Percentiles rank a stretch among this genome's conserved stretches.
phyloP scores from a whole-genome alignment of 2,329 filamentous ascomycete genomes.

The Penicillium sp. region DNA sequence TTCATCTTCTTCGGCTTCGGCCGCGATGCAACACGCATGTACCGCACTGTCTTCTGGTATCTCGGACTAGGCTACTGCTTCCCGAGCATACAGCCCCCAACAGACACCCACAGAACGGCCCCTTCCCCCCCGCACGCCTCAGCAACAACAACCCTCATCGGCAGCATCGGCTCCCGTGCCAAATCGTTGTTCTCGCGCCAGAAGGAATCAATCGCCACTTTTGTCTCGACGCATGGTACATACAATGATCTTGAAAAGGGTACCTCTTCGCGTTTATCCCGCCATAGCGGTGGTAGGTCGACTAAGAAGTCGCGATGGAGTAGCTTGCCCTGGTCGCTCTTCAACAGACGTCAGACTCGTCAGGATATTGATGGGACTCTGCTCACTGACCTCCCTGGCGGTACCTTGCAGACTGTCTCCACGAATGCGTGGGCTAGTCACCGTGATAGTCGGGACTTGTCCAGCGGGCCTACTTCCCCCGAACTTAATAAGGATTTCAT shows the following conservation, averaged over 20 bases:
- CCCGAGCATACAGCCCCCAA: slow-evolving; percentile 23
- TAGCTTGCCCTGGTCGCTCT: slow-evolving; percentile 13
- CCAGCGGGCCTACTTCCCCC: slow-evolving; percentile 5
- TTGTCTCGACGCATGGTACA: background rate
- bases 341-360: slow-evolving; percentile 10
- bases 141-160: slow-evolving; percentile 20
- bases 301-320: slow-evolving; percentile 12
- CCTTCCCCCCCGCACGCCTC: slow-evolving; percentile 1
- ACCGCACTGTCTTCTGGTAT: slow-evolving; percentile 47
- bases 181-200: slow-evolving; percentile 29
- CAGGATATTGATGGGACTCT: slow-evolving; percentile 12
- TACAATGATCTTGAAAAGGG: slow-evolving; percentile 28
- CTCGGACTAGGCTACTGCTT: slow-evolving; percentile 44
- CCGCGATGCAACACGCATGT: slow-evolving; percentile 58
- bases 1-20: slow-evolving; percentile 68
- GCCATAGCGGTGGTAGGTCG: background rate
- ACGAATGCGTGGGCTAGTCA: slow-evolving; percentile 37
- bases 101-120: slow-evolving; percentile 13
- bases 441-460: slow-evolving; percentile 27
- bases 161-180: slow-evolving; percentile 29
- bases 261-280: background rate
- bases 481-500: slow-evolving; percentile 25
- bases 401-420: slow-evolving; percentile 25
- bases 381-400: slow-evolving; percentile 18
- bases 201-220: slow-evolving; percentile 9